Percentiles rank a stretch among this genome's conserved stretches.
phyloP scores from a whole-genome alignment of 805 yeast genomes.

The Metschnikowia dekortorum region DNA sequence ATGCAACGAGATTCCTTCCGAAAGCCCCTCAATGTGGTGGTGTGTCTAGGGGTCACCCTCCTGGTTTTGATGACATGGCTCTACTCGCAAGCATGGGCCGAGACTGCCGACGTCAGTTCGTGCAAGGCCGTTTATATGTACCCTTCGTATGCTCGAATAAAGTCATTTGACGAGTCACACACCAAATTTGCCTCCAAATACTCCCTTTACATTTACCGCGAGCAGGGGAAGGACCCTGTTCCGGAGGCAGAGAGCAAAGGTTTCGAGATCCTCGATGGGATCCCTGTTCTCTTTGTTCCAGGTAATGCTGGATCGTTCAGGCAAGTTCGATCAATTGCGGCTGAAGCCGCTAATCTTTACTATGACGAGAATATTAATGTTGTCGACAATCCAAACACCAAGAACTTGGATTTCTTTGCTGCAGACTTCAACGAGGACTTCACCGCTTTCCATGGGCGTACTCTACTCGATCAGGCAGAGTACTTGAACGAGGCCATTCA shows the following conservation, averaged over 20 bases:
- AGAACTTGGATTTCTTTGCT: constrained; percentile 75
- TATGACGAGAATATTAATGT: constrained; percentile 30
- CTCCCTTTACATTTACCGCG: constrained; percentile 80
- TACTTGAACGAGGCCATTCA: constrained; percentile 82
- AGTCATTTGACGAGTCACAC: constrained; percentile 66
- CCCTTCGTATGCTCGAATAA: constrained; percentile 75
- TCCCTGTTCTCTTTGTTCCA: constrained; percentile 90
- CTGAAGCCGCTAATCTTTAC: constrained; percentile 61
- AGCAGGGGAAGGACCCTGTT: constrained; percentile 60
- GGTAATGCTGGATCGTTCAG: constrained; percentile 95
- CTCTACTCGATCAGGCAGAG: constrained; percentile 90
- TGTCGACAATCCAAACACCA: constrained; percentile 25
- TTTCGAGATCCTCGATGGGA: constrained; percentile 47
- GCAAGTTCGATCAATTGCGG: constrained; percentile 90
- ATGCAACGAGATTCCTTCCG: constrained; percentile 12
- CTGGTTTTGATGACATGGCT: constrained; percentile 9
- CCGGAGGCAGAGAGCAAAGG: constrained; percentile 41
- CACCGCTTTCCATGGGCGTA: constrained; percentile 93
- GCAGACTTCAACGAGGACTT: constrained; percentile 95
- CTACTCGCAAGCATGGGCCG: constrained; percentile 8
- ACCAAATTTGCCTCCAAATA: constrained; percentile 75
- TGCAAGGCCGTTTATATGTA: constrained; percentile 76
- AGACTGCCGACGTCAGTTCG: constrained; percentile 33
- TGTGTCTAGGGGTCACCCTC: constrained; percentile 8
- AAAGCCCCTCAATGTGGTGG: constrained; percentile 15